Percentiles rank a stretch among this genome's conserved stretches.
Evolutionary conservation across 352 stramenopile species (phyloP).

Genomic region (Globisporangium barbulae): DNA sequence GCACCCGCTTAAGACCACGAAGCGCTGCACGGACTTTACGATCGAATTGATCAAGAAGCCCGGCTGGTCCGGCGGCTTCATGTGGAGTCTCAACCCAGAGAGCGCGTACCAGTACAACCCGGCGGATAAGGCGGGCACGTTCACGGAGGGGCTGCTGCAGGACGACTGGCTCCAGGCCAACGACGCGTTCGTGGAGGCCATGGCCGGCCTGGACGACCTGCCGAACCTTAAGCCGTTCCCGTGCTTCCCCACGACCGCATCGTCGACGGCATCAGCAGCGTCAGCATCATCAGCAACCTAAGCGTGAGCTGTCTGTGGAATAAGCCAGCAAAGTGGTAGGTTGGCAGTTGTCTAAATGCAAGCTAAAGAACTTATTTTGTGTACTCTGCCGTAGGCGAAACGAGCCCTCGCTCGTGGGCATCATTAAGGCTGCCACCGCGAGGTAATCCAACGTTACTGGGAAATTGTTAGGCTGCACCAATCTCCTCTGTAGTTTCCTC

Average conservation of each 20-base stretch:
- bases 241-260: slow-evolving; percentile 22
- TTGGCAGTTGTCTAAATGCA: background rate
- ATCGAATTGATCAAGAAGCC: slow-evolving; percentile 29
- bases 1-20: slow-evolving; percentile 30
- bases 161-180: slow-evolving; percentile 31
- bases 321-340: background rate
- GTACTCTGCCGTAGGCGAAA: background rate
- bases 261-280: background rate
- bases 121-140: slow-evolving; percentile 21
- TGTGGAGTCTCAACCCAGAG: slow-evolving; percentile 40
- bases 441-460: too few relatives aligned
- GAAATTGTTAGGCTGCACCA: too few relatives aligned
- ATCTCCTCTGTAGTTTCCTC: too few relatives aligned
- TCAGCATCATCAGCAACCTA: background rate
- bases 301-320: background rate
- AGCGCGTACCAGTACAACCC: slow-evolving; percentile 39
- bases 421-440: background rate
- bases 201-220: slow-evolving; percentile 29
- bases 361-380: background rate
- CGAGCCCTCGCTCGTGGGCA: background rate
- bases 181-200: slow-evolving; percentile 21
- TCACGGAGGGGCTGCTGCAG: slow-evolving; percentile 22
- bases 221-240: slow-evolving; percentile 28
- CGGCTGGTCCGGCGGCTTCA: slow-evolving; percentile 30
- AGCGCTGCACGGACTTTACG: slow-evolving; percentile 28